Evolutionary conservation across 148 eudicot genomes (phyloP).

Genomic region (Camellia granthamiana): DNA sequence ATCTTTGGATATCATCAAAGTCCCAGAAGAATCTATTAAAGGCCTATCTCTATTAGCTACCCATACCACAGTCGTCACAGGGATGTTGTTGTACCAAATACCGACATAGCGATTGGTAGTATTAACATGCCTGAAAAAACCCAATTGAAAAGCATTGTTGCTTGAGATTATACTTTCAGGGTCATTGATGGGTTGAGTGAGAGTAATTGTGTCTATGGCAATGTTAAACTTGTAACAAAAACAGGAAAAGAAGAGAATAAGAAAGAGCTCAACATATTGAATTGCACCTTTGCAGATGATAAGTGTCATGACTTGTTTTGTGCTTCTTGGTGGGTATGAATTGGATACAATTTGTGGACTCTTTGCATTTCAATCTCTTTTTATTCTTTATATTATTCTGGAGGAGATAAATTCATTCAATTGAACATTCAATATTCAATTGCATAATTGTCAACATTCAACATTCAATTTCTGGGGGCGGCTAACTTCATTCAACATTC

Average conservation of each 20-base stretch:
- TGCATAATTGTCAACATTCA: no score
- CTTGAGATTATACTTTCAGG: slow-evolving; percentile 32
- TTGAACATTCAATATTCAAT: no score
- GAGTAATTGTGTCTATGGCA: slow-evolving; percentile 23
- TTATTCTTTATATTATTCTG: background rate
- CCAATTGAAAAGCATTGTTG: slow-evolving; percentile 30
- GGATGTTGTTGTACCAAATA: slow-evolving; percentile 35
- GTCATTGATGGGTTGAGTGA: slow-evolving; percentile 23
- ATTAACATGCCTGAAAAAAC: slow-evolving; percentile 40
- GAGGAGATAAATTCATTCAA: no score
- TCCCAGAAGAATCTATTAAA: slow-evolving; percentile 39
- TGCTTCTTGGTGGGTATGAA: background rate
- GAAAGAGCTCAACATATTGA: background rate
- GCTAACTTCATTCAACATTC: background rate
- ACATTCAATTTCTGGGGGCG: background rate
- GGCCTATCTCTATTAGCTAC: slow-evolving; percentile 44
- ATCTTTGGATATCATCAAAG: no score
- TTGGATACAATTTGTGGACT: background rate
- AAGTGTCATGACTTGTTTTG: background rate
- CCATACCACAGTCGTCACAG: slow-evolving; percentile 29
- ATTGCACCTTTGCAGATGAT: background rate
- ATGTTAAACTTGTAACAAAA: background rate
- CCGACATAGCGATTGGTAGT: slow-evolving; percentile 41
- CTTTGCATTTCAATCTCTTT: no score
- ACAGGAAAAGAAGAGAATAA: slow-evolving; percentile 8